Conservation (phyloP, 1,284 basidiomycete species). For the Ganoderma meredithae region DNA sequence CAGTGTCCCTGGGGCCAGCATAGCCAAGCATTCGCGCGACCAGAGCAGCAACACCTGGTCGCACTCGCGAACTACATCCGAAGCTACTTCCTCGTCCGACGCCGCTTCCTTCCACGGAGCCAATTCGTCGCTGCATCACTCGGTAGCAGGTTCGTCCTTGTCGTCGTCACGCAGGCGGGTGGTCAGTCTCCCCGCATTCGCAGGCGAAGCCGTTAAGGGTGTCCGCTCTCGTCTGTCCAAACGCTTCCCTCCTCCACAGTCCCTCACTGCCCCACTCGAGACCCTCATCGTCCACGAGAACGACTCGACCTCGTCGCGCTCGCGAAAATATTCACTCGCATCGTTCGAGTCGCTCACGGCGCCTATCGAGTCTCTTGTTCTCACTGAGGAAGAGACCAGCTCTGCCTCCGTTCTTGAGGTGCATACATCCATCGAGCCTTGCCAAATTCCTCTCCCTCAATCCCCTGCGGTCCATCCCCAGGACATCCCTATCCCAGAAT, state of each 20-base stretch:
- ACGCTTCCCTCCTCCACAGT: conserved; percentile 21
- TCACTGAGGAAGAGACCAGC: conserved; percentile 1
- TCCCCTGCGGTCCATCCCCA: conserved; percentile 15
- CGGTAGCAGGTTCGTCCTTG: conserved; percentile 24
- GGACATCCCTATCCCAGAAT: conserved; percentile 16
- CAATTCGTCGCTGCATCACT: conserved; percentile 3
- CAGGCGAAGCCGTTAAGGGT: conserved; percentile 9
- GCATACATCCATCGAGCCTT: conserved; percentile 3
- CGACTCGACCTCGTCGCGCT: background rate
- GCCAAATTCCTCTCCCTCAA: conserved; percentile 10
- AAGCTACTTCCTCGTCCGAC: background rate
- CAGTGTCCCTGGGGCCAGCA: conserved; percentile 18
- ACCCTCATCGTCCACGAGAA: conserved; percentile 1
- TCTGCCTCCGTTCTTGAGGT: background rate
- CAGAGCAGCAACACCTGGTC: conserved; percentile 20
- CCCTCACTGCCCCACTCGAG: conserved; percentile 26
- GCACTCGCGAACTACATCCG: conserved; percentile 8
- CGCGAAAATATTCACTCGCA: conserved; percentile 15
- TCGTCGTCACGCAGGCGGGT: conserved; percentile 11
- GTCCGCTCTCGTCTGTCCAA: conserved; percentile 10
- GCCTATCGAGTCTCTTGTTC: conserved; percentile 24
- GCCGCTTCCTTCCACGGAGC: conserved; percentile 14
- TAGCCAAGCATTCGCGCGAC: conserved; percentile 24
- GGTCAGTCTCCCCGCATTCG: conserved; percentile 2
- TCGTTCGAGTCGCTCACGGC: conserved; percentile 28